These are phyloP conservation scores for Trametes polyzona DNA, from an alignment of 1,284 basidiomycete genomes.

Conservation along the genomic window DNA sequence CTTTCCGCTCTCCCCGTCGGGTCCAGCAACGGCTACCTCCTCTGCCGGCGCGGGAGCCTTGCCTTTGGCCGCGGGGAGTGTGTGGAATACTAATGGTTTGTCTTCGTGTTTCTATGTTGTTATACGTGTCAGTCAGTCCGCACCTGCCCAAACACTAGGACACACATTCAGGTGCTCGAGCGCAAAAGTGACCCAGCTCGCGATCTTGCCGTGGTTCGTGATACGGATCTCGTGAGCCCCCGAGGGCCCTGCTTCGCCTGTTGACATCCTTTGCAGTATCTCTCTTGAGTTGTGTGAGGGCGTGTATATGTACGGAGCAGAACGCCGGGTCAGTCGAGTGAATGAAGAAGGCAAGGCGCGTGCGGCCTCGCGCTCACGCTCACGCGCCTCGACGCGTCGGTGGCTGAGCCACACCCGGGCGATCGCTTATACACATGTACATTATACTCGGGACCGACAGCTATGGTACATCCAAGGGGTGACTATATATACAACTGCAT, in stretches of 20 bases:
- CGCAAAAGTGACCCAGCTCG: conserved; percentile 63
- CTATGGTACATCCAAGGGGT: background rate
- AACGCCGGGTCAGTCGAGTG: too few species aligned
- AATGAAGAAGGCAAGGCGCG: background rate
- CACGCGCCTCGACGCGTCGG: conserved; percentile 8
- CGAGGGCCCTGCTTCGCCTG: conserved; percentile 10
- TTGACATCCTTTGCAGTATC: background rate
- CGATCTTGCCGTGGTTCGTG: conserved; percentile 66
- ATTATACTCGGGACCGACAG: too few species aligned
- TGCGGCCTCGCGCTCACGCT: background rate
- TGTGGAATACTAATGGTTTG: conserved; percentile 67
- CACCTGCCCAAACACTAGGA: conserved; percentile 4
- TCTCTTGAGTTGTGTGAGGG: background rate
- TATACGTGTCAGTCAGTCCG: too few species aligned
- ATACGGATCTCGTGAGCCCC: conserved; percentile 54
- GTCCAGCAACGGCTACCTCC: background rate
- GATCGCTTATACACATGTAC: background rate
- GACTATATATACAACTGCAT: background rate
- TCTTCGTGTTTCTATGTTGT: conserved; percentile 56
- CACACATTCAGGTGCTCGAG: conserved; percentile 64
- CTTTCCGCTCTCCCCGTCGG: background rate
- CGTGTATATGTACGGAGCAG: background rate
- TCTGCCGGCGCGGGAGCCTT: background rate
- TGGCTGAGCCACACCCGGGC: conserved; percentile 6
- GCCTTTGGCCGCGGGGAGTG: conserved; percentile 49